Percentiles rank a stretch among this genome's conserved stretches.
These are phyloP conservation scores for Quercus phellos DNA, from an alignment of 331 rosid species.

Conservation along the genomic window DNA sequence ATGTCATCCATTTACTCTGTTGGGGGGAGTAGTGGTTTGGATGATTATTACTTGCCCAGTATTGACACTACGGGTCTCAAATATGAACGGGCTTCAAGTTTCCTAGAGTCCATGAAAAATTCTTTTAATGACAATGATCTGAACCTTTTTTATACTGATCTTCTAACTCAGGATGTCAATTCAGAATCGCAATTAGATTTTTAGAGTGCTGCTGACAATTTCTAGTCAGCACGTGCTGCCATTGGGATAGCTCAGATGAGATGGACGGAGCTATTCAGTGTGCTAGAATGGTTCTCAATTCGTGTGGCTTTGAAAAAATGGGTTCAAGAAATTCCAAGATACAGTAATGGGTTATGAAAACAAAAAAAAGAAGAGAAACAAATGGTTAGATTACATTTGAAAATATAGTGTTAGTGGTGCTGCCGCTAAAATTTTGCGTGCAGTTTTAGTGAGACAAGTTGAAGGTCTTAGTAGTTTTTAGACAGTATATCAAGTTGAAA, in stretches of 20 bases:
- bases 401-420: slow-evolving; percentile 22
- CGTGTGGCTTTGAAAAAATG: slow-evolving; percentile 18
- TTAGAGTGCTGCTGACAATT: slow-evolving; percentile 52
- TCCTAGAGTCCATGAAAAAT: slow-evolving; percentile 53
- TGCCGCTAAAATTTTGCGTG: slow-evolving; percentile 24
- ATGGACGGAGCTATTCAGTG: slow-evolving; percentile 75
- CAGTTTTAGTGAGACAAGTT: slow-evolving; percentile 26
- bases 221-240: slow-evolving; percentile 33
- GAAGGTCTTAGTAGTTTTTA: slow-evolving; percentile 22
- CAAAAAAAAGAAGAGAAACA: background rate
- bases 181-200: slow-evolving; percentile 40
- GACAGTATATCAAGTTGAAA: slow-evolving; percentile 22
- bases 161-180: slow-evolving; percentile 39
- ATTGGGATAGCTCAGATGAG: slow-evolving; percentile 25
- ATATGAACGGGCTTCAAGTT: slow-evolving; percentile 51
- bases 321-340: slow-evolving; percentile 26
- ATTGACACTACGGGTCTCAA: slow-evolving; percentile 53
- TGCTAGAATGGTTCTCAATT: slow-evolving; percentile 67
- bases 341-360: slow-evolving; percentile 16
- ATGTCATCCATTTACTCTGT: slow-evolving; percentile 64
- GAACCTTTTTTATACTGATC: slow-evolving; percentile 54
- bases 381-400: slow-evolving; percentile 10
- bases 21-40: slow-evolving; percentile 56
- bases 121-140: slow-evolving; percentile 63
- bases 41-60: slow-evolving; percentile 58